Evolutionary conservation across 768 basidiomycete genomes (phyloP), one percentile per base, ranked within the genome.

Genomic region (Xerocomus spinulosus): DNA sequence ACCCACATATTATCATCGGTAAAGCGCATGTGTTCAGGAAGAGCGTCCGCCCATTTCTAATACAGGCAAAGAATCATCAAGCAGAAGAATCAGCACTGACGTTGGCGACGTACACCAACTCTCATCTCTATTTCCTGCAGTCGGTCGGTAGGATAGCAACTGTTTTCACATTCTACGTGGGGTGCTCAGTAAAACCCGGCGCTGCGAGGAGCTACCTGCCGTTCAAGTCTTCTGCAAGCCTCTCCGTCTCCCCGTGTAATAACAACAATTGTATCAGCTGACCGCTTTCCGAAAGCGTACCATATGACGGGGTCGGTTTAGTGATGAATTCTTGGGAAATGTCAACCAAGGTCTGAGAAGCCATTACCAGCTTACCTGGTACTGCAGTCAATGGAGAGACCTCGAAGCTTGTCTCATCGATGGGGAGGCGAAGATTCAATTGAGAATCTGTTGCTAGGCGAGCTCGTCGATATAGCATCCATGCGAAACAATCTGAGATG

Each of bases 361-460:
- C 15, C 21, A 26, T 10, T 21, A 40, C 2, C 15, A 15, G 33
- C 47, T 43, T 53, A 70, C 67, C 67, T 49, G 68, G 66, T 43
- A 68, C 34, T 42, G 67, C 53, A 10, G 68, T 56, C 46, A 69
- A 44, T 21, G 80, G 79, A 23, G 79, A 79, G 48, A 91, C 69
- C 63, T 91, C 87, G 57, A 90, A 91, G 62, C 79, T 83, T 9
- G 85, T 81, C 65, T 91, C 88, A 59, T 90, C 87, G 8, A 82
- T 80, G n/a, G 88, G 88, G 29, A 91, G 71, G 41, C 83, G 78
- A 35, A 89, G 74, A 29, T 73, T 74, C 48, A 80, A 64, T 49
- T 84, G 77, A 34, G 69, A 64, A 36, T 69, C 69, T 49, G 66
- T 59, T 53, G 68, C 65, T 23, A 68, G 64, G 20, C 64, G 67